Percentiles rank a stretch among this genome's conserved stretches.
Evolutionary conservation across 495 filamentous ascomycete genomes (phyloP).

Genomic region (Talaromyces trachyspermus): DNA sequence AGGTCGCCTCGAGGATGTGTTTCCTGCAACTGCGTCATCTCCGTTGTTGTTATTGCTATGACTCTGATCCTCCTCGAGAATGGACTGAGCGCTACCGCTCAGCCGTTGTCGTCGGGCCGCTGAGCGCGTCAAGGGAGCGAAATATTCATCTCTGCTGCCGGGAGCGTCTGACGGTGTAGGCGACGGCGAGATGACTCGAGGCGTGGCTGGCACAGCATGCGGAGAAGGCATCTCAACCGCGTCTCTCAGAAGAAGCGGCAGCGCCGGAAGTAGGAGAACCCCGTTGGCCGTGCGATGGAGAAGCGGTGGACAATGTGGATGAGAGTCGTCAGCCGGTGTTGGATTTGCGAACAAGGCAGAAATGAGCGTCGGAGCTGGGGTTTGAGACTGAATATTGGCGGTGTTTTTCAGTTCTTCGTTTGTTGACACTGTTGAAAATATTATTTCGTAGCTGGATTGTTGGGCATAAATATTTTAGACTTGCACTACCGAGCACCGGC

Average conservation of each 20-base stretch:
- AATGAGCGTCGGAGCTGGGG: conserved; percentile 1
- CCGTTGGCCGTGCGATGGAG: conserved; percentile 44
- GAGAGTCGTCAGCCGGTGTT: background rate
- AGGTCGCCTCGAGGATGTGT: no score
- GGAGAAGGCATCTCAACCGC: conserved; percentile 39
- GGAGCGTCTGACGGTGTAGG: conserved; percentile 54
- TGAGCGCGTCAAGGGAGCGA: conserved; percentile 58
- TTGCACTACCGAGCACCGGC: background rate
- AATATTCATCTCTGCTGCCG: conserved; percentile 44
- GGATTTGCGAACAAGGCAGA: conserved; percentile 1
- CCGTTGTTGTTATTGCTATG: conserved; percentile 31
- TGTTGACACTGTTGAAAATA: conserved; percentile 7
- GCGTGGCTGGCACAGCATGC: conserved; percentile 51
- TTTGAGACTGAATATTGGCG: conserved; percentile 35
- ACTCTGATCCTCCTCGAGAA: conserved; percentile 36
- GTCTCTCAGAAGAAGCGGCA: conserved; percentile 40
- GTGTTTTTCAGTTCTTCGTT: conserved; percentile 37
- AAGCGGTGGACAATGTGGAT: conserved; percentile 1
- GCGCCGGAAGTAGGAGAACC: conserved; percentile 32
- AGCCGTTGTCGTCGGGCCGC: conserved; percentile 46
- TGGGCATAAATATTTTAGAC: background rate
- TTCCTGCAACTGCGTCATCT: no score
- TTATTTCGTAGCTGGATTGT: no score
- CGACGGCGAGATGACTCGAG: conserved; percentile 64
- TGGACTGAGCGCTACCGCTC: conserved; percentile 29